Evolutionary conservation across 306 rosid genomes (phyloP).

Genomic region (Amphicarpaea edgeworthii): DNA sequence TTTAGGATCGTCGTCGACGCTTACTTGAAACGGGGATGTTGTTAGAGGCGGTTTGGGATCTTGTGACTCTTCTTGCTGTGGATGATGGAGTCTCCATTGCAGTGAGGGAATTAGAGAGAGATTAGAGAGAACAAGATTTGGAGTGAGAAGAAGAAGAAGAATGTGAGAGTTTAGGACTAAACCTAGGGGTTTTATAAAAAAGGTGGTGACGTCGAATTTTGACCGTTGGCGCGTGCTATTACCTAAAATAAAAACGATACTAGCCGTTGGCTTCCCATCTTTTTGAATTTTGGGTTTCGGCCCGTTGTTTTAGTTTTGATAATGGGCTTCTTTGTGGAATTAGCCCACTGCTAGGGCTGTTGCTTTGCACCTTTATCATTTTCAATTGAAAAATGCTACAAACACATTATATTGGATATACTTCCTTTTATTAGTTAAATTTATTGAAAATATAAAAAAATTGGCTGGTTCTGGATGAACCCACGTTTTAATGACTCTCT

Average conservation of each 20-base stretch:
- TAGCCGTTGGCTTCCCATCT: slow-evolving; percentile 67
- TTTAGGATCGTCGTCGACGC: no score
- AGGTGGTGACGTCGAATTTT: slow-evolving; percentile 32
- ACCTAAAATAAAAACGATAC: slow-evolving; percentile 35
- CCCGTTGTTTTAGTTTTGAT: background rate
- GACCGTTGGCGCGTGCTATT: slow-evolving; percentile 87
- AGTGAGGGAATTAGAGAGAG: background rate
- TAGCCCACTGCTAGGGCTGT: no score
- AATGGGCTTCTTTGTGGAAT: no score
- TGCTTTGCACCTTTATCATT: no score
- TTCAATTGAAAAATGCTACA: no score
- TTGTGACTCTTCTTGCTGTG: slow-evolving; percentile 68
- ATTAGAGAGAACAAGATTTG: background rate
- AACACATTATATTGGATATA: no score
- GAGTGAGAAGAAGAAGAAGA: background rate
- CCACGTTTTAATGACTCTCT: no score
- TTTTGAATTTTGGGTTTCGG: background rate
- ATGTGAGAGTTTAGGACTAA: slow-evolving; percentile 4
- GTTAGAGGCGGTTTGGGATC: slow-evolving; percentile 44
- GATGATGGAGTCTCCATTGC: slow-evolving; percentile 95
- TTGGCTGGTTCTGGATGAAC: no score
- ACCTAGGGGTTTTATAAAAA: slow-evolving; percentile 47
- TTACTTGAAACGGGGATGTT: slow-evolving; percentile 70
- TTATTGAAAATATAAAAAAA: no score
- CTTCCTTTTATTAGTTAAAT: no score